phyloP scores from a whole-genome alignment of 2,329 filamentous ascomycete species.

The Stagonosporopsis vannaccii region DNA sequence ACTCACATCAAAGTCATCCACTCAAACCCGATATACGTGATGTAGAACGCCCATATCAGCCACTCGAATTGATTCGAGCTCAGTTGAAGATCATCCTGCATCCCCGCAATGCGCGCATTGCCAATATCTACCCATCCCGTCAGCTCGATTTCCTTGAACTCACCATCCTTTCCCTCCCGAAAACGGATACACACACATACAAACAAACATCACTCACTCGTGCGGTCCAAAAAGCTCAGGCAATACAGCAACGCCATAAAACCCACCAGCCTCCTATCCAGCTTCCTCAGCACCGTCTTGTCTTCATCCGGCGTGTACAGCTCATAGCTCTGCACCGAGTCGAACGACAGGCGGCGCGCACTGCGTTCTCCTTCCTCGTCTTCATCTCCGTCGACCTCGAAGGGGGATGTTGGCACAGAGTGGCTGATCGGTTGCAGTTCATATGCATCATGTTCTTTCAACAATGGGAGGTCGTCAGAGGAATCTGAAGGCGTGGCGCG shows the following conservation, averaged over 20 bases:
- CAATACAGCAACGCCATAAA: constrained; percentile 86
- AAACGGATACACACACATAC: neutral
- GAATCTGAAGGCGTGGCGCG: constrained; percentile 32
- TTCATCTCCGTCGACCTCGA: constrained; percentile 36
- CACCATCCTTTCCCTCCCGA: neutral
- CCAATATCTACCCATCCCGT: constrained; percentile 59
- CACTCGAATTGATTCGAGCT: constrained; percentile 65
- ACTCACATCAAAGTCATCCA: constrained; percentile 67
- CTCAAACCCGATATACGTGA: constrained; percentile 69
- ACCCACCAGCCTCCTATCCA: constrained; percentile 78
- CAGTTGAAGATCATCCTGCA: constrained; percentile 62
- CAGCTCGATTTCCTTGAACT: constrained; percentile 1
- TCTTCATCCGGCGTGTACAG: constrained; percentile 75
- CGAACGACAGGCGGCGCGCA: constrained; percentile 30
- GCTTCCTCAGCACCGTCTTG: constrained; percentile 70
- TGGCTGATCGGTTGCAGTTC: constrained; percentile 34
- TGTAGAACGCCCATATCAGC: constrained; percentile 69
- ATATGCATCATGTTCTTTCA: constrained; percentile 30
- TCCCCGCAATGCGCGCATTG: constrained; percentile 68
- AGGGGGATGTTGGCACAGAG: constrained; percentile 17
- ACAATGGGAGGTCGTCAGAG: constrained; percentile 17
- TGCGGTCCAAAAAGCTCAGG: constrained; percentile 84
- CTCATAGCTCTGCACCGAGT: constrained; percentile 55
- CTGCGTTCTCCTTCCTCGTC: constrained; percentile 38
- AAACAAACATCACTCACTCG: constrained; percentile 63